A percentile compares a stretch with the other conserved stretches of the same genome.
Conservation (phyloP, 2,329 filamentous ascomycete genomes). For the Cadophora malorum region DNA sequence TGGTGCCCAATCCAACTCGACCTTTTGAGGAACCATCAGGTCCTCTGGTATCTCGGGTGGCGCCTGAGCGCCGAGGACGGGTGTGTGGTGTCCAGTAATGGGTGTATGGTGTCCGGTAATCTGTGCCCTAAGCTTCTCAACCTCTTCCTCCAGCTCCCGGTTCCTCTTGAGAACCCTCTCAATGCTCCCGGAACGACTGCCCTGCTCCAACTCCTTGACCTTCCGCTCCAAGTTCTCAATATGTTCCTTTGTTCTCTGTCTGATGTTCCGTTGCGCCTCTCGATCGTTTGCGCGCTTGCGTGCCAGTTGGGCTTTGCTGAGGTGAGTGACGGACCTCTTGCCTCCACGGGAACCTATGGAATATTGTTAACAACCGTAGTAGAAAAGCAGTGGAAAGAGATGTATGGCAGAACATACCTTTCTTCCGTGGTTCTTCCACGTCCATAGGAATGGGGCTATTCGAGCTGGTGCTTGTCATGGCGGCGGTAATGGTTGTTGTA, state of each 20-base stretch:
- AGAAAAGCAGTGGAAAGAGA: neutral
- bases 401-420: slow-evolving; percentile 26
- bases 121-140: slow-evolving; percentile 41
- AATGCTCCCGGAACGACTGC: slow-evolving; percentile 50
- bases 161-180: slow-evolving; percentile 46
- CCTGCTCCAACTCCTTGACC: slow-evolving; percentile 43
- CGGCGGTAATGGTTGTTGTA: slow-evolving; percentile 12
- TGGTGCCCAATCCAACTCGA: slow-evolving; percentile 37
- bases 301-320: slow-evolving; percentile 86
- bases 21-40: slow-evolving; percentile 37
- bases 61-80: slow-evolving; percentile 7
- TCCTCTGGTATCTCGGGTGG: slow-evolving; percentile 36
- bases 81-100: slow-evolving; percentile 24
- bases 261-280: slow-evolving; percentile 87
- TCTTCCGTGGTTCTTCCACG: slow-evolving; percentile 33
- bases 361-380: slow-evolving; percentile 20
- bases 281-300: slow-evolving; percentile 91
- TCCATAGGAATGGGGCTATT: slow-evolving; percentile 30
- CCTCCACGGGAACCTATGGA: slow-evolving; percentile 49
- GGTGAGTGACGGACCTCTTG: slow-evolving; percentile 81
- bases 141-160: slow-evolving; percentile 41
- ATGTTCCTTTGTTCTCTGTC: slow-evolving; percentile 84
- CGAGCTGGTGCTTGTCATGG: slow-evolving; percentile 32
- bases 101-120: slow-evolving; percentile 30
- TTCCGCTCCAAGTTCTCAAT: slow-evolving; percentile 56